phyloP scores from a whole-genome alignment of 2,329 filamentous ascomycete species.

The Emergomyces pasteurianus region DNA sequence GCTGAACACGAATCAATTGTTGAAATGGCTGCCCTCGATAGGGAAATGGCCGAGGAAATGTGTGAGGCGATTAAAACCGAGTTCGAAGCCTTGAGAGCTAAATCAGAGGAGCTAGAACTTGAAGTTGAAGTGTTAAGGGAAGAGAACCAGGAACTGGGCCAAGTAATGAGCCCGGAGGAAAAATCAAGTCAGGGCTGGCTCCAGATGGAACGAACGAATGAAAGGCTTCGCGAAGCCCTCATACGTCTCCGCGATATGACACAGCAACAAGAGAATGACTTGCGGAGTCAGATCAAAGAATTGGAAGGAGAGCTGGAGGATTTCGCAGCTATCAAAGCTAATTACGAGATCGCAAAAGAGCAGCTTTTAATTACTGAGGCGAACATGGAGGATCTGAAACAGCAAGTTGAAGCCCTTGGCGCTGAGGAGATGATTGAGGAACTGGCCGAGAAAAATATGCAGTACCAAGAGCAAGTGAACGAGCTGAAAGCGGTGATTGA shows the following conservation, averaged over 20 bases:
- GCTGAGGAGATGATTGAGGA: constrained; percentile 93
- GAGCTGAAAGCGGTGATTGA: constrained; percentile 72
- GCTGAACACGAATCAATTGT: constrained; percentile 75
- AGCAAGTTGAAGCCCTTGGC: constrained; percentile 80
- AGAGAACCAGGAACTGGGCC: constrained; percentile 72
- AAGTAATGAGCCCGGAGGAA: constrained; percentile 81
- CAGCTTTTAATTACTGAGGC: constrained; percentile 61
- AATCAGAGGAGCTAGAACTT: constrained; percentile 70
- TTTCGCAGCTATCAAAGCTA: constrained; percentile 52
- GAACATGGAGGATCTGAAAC: constrained; percentile 70
- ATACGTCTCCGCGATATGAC: constrained; percentile 76
- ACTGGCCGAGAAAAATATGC: constrained; percentile 75
- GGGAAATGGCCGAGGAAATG: constrained; percentile 92
- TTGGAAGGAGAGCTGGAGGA: constrained; percentile 64
- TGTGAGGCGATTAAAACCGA: constrained; percentile 73
- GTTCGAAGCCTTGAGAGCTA: constrained; percentile 61
- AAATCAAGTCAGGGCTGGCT: constrained; percentile 77
- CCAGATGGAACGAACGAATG: constrained; percentile 83
- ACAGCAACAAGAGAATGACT: constrained; percentile 69
- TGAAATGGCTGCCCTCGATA: constrained; percentile 78
- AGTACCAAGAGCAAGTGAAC: constrained; percentile 68
- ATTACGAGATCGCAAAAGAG: constrained; percentile 58
- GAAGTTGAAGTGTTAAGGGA: constrained; percentile 79
- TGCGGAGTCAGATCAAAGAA: constrained; percentile 60
- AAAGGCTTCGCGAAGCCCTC: constrained; percentile 74